Conservation (phyloP, 2,329 filamentous ascomycete species). For the Ophiostoma himal-ulmi region DNA sequence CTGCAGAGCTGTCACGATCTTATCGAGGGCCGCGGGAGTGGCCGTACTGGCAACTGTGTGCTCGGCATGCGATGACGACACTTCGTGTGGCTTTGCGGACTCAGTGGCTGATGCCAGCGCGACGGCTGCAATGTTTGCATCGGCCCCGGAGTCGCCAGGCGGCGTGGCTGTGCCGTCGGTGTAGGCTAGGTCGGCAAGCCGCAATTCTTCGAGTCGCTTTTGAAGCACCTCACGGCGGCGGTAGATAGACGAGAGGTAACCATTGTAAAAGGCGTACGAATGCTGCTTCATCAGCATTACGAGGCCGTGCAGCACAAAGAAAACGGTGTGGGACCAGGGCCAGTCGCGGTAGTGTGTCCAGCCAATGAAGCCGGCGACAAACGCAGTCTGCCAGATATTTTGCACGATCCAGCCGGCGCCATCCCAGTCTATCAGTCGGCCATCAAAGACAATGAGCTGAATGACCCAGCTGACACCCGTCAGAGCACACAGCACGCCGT, state of each 20-base stretch:
- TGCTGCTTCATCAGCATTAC: conserved; percentile 82
- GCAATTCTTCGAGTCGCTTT: conserved; percentile 38
- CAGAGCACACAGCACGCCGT: conserved; percentile 61
- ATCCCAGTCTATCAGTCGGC: conserved; percentile 59
- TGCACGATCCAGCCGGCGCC: conserved; percentile 66
- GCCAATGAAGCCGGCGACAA: conserved; percentile 55
- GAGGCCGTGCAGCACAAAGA: conserved; percentile 67
- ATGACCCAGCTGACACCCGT: conserved; percentile 61
- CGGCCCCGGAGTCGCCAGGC: conserved; percentile 18
- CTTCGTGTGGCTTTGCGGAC: background rate
- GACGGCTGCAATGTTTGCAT: conserved; percentile 28
- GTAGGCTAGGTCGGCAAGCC: background rate
- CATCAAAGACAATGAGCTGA: conserved; percentile 54
- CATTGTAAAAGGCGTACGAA: conserved; percentile 73
- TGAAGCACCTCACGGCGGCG: conserved; percentile 44
- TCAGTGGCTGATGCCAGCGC: conserved; percentile 5
- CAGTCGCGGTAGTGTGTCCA: conserved; percentile 66
- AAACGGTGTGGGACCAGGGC: conserved; percentile 79
- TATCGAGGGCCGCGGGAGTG: conserved; percentile 40
- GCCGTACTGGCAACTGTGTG: background rate
- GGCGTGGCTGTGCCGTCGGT: background rate
- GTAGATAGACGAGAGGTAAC: conserved; percentile 59
- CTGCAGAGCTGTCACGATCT: conserved; percentile 57
- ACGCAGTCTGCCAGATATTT: conserved; percentile 64
- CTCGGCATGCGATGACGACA: background rate